Evolutionary conservation across 495 filamentous ascomycete genomes (phyloP).

Genomic region (Recurvomyces mirabilis): DNA sequence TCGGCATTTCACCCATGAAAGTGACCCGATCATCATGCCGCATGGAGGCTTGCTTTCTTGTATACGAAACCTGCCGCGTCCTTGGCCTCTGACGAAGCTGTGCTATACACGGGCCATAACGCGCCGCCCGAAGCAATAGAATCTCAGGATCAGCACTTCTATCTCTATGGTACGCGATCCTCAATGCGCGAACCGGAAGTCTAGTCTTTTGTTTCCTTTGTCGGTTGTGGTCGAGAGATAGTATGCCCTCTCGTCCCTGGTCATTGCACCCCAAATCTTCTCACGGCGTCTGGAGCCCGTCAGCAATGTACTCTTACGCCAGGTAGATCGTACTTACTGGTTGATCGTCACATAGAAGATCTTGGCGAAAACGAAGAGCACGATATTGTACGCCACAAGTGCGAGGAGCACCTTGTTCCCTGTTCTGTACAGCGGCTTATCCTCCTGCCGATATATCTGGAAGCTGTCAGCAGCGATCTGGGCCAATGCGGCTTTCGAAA

Average conservation of each 20-base stretch:
- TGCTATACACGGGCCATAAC: too few species aligned
- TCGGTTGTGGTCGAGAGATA: conserved; percentile 26
- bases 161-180: too few species aligned
- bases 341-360: conserved; percentile 30
- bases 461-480: too few species aligned
- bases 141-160: too few species aligned
- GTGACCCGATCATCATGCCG: too few species aligned
- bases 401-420: conserved; percentile 35
- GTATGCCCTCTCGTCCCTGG: conserved; percentile 23
- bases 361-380: conserved; percentile 27
- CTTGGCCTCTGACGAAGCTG: too few species aligned
- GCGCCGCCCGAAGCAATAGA: too few species aligned
- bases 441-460: conserved; percentile 31
- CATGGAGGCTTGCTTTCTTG: too few species aligned
- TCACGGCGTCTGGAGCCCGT: conserved; percentile 24
- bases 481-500: too few species aligned
- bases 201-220: conserved; percentile 18
- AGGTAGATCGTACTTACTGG: conserved; percentile 2
- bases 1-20: too few species aligned
- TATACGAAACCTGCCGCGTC: too few species aligned
- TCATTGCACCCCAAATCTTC: conserved; percentile 31
- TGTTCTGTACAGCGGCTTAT: conserved; percentile 32
- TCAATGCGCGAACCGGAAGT: conserved; percentile 20
- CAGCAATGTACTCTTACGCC: background rate
- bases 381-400: conserved; percentile 30